A percentile compares a stretch with the other conserved stretches of the same genome.
Conservation (phyloP, 1,284 basidiomycete species). For the Trametes pubescens region DNA sequence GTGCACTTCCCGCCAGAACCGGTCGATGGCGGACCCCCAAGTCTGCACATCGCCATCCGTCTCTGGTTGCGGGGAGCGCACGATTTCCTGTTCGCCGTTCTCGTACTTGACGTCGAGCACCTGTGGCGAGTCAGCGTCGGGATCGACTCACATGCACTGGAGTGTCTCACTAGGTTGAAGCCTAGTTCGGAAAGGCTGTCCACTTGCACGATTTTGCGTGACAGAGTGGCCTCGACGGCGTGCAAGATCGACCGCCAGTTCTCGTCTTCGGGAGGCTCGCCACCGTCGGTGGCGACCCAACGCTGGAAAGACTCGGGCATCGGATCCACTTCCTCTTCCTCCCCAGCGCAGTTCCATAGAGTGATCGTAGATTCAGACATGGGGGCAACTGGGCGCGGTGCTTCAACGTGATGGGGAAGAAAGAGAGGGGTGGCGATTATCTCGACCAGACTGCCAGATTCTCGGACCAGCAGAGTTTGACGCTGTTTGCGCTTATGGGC, state of each 20-base stretch:
- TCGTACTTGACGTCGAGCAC: conserved; percentile 9
- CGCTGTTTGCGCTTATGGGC: too few relatives aligned
- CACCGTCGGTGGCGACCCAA: conserved; percentile 1
- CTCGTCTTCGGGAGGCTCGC: neutral
- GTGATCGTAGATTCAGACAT: neutral
- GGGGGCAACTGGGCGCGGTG: neutral
- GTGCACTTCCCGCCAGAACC: conserved; percentile 5
- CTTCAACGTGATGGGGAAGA: too few relatives aligned
- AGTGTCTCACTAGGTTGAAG: too few relatives aligned
- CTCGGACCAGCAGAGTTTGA: too few relatives aligned
- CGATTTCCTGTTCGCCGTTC: conserved; percentile 1
- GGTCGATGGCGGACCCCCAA: neutral
- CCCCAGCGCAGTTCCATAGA: neutral
- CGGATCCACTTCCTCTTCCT: neutral
- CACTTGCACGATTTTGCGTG: neutral
- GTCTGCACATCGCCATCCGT: too few relatives aligned
- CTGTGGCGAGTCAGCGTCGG: too few relatives aligned
- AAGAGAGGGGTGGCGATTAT: too few relatives aligned
- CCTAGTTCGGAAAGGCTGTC: neutral
- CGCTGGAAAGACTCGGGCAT: neutral
- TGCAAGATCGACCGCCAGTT: neutral
- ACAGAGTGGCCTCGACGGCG: neutral
- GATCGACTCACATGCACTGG: too few relatives aligned
- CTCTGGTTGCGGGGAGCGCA: conserved; percentile 2
- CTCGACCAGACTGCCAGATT: too few relatives aligned